Percentiles rank a stretch among this genome's conserved stretches.
These are phyloP conservation scores for Chlorella vulgaris DNA, from an alignment of 139 green algal species.

Conservation along the genomic window DNA sequence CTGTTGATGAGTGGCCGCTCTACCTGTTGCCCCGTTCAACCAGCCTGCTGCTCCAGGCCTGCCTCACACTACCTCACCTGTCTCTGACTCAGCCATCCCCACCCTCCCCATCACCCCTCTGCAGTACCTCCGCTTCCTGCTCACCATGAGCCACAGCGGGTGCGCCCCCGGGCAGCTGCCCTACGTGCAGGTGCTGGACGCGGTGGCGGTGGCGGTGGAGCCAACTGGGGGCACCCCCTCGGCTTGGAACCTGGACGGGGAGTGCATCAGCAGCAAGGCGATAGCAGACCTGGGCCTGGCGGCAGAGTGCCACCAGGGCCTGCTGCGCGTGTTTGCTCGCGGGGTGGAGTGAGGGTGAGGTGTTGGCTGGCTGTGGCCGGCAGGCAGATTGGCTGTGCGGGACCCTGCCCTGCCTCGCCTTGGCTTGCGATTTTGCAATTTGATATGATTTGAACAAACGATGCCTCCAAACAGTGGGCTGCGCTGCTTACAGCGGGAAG, in stretches of 20 bases:
- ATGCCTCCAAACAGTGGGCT: too few species aligned
- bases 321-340: constrained; percentile 77
- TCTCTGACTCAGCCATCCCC: too few species aligned
- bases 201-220: constrained; percentile 45
- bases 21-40: too few species aligned
- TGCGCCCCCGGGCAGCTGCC: constrained; percentile 54
- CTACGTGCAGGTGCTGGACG: constrained; percentile 62
- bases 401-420: background rate
- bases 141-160: constrained; percentile 57
- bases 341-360: constrained; percentile 62
- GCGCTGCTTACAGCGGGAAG: too few species aligned
- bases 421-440: too few species aligned
- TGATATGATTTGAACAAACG: too few species aligned
- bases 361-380: background rate
- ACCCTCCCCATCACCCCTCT: background rate
- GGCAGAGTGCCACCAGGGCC: constrained; percentile 49
- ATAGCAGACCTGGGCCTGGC: constrained; percentile 8
- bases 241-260: constrained; percentile 88
- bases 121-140: constrained; percentile 79
- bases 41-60: too few species aligned
- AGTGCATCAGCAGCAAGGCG: constrained; percentile 64
- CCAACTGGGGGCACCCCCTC: background rate
- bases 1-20: too few species aligned
- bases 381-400: background rate
- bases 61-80: too few species aligned